Conservation (phyloP, 148 eudicot species). For the Camellia japonica region DNA sequence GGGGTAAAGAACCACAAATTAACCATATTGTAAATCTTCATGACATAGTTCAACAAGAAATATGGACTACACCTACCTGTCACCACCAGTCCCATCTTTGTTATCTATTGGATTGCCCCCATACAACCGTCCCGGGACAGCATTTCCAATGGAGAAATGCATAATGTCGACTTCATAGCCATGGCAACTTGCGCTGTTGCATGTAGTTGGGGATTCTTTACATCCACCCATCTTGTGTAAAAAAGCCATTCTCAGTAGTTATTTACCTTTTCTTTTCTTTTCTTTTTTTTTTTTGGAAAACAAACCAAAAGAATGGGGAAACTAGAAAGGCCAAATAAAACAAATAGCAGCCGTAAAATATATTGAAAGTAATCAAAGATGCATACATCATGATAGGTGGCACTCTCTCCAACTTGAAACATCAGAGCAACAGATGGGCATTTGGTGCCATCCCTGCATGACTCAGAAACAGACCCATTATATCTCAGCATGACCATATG, state of each 20-base stretch:
- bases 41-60: neutral
- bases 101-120: slow-evolving; percentile 67
- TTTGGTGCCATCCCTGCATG: slow-evolving; percentile 57
- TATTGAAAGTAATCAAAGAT: neutral
- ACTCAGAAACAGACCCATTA: slow-evolving; percentile 10
- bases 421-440: slow-evolving; percentile 91
- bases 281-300: neutral
- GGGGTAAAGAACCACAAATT: neutral
- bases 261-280: neutral
- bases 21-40: neutral
- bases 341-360: neutral
- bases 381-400: slow-evolving; percentile 81
- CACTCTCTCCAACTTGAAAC: slow-evolving; percentile 93
- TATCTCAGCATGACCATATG: neutral
- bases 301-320: neutral
- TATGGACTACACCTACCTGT: slow-evolving; percentile 39
- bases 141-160: slow-evolving; percentile 89
- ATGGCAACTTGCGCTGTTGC: slow-evolving; percentile 69
- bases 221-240: slow-evolving; percentile 89
- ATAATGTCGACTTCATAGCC: slow-evolving; percentile 92
- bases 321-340: neutral
- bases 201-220: slow-evolving; percentile 54
- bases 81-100: slow-evolving; percentile 56
- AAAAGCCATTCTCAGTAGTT: slow-evolving; percentile 10
- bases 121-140: slow-evolving; percentile 84